phyloP scores from a whole-genome alignment of 139 green algal genomes.

The Auxenochlorella pyrenoidosa region DNA sequence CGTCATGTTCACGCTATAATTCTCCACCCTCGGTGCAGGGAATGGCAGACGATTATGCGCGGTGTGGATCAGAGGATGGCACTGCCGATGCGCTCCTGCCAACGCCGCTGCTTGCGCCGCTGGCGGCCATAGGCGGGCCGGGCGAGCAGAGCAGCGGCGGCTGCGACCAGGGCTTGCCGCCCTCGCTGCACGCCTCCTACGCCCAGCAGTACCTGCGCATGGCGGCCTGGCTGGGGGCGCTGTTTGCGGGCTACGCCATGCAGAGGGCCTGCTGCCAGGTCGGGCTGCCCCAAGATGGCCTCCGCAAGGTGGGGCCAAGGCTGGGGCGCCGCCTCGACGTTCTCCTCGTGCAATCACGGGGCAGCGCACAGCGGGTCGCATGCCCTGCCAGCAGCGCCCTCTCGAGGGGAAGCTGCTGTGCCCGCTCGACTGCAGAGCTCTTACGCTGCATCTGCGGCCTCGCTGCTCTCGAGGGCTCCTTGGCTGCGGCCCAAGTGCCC shows the following conservation, averaged over 20 bases:
- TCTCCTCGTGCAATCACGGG: no score
- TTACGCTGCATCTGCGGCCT: no score
- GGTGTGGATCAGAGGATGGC: no score
- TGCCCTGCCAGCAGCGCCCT: no score
- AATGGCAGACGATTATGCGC: no score
- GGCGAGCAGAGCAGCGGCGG: not conserved
- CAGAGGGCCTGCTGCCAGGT: constrained; percentile 25
- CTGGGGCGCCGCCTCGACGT: no score
- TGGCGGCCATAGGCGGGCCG: not conserved
- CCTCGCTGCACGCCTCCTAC: not conserved
- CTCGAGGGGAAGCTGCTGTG: no score
- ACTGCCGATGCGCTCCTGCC: not conserved
- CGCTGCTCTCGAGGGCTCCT: not conserved
- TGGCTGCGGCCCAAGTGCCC: no score
- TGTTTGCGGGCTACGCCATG: constrained; percentile 31
- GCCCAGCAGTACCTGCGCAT: not conserved
- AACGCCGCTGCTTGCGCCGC: not conserved
- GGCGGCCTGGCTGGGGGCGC: constrained; percentile 12
- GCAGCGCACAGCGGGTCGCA: no score
- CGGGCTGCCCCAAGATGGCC: constrained; percentile 22
- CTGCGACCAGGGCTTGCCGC: not conserved
- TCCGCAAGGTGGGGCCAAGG: constrained; percentile 16
- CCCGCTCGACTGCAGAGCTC: no score
- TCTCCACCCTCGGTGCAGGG: no score
- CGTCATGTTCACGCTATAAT: no score